Evolutionary conservation across 1,139 yeast genomes (phyloP).

Genomic region (Pichia sp.): DNA sequence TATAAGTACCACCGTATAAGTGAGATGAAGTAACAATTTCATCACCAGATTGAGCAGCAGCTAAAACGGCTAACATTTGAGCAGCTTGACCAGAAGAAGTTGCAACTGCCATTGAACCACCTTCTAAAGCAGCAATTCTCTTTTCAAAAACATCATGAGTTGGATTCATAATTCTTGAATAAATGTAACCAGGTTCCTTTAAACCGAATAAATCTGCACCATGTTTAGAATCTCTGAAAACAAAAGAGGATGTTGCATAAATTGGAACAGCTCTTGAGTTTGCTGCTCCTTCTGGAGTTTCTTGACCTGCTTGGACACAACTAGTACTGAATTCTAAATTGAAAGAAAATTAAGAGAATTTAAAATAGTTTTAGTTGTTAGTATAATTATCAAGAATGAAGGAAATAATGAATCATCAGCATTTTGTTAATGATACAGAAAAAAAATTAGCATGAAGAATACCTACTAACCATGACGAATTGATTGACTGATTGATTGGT

Average conservation of each 20-base stretch:
- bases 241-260: slow-evolving; percentile 81
- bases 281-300: slow-evolving; percentile 47
- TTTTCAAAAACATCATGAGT: slow-evolving; percentile 87
- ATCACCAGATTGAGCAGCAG: slow-evolving; percentile 83
- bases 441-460: too few relatives aligned
- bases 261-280: slow-evolving; percentile 88
- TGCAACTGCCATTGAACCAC: slow-evolving; percentile 89
- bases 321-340: slow-evolving; percentile 40
- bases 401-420: too few relatives aligned
- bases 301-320: slow-evolving; percentile 93
- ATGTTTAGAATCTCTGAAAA: slow-evolving; percentile 79
- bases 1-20: slow-evolving; percentile 94
- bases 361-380: too few relatives aligned
- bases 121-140: slow-evolving; percentile 88
- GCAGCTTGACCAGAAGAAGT: slow-evolving; percentile 95
- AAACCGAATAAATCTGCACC: slow-evolving; percentile 89
- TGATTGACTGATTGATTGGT: too few relatives aligned
- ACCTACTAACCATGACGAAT: too few relatives aligned
- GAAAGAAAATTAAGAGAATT: too few relatives aligned
- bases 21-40: slow-evolving; percentile 83
- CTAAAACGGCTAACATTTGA: slow-evolving; percentile 76
- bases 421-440: too few relatives aligned
- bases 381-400: too few relatives aligned
- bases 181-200: slow-evolving; percentile 75
- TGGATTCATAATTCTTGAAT: slow-evolving; percentile 89